Base-by-base conservation (phyloP, 345 rosid species). In the Cardamine resedifolia region DNA sequence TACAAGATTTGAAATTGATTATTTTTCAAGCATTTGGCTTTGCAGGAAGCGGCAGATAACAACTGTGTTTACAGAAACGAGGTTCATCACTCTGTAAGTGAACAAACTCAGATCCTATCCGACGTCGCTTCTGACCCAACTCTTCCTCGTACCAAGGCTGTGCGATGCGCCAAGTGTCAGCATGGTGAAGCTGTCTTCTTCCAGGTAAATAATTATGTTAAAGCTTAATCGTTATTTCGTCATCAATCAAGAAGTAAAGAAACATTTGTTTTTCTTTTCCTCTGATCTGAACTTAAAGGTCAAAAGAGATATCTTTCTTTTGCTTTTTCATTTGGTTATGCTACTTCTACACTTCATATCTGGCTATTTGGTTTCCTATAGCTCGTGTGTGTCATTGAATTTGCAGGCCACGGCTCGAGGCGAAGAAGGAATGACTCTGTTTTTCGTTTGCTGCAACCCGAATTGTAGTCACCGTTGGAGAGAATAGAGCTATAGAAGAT, bases 401-500 rank as follows among this genome's bases (percentile, higher is more conserved):
- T 6, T 81, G 62, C 83, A 88, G 95, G 89, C 91, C 10, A 81
- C 98, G 69, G 82, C 98, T 44, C 85, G 96, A 79, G 97, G 97
- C 4, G 97, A 91, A 83, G 99, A 91, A 74, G 96, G 96, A 58
- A 91, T 91, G 99, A 88, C 96, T 0, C 82, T 95, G 79, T 91
- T 88, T 69, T 90, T 88, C 33, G 99, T 95, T 31, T 91, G 99
- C 82, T 95, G 96, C 82, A 91, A 91, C 79, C 90, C 96, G 0
- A 90, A 77, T 28, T 95, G 99, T 53, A 82, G 90, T 16, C 65
- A 89, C 64, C 83, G 96, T 0, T 95, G 97, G 99, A 89, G 93
- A 79, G 97, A 91, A 61, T 82, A 77, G 45, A 57, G 2, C n/a
- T 26, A 10, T 45, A 18, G n/a, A 44, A 16, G 12, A 21, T 45